Percentiles rank a stretch among this genome's conserved stretches.
phyloP scores from a whole-genome alignment of 495 filamentous ascomycete species.

The Terfezia claveryi region DNA sequence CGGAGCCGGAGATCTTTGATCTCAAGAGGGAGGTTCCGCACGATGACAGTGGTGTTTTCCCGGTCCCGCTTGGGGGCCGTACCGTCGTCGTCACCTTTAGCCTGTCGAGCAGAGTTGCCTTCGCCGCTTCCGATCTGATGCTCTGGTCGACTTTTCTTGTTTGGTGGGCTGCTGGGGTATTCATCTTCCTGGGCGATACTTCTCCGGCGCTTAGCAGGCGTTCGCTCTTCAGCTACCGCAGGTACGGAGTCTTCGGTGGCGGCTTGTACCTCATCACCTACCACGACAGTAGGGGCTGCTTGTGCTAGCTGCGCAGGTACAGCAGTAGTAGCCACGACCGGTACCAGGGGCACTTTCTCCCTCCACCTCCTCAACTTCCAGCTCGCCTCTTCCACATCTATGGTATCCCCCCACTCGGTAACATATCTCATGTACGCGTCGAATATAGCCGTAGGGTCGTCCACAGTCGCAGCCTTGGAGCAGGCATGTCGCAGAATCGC shows the following conservation, averaged over 20 bases:
- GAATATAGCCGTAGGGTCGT: slow-evolving; percentile 80
- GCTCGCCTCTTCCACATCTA: slow-evolving; percentile 15
- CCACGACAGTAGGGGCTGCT: not conserved
- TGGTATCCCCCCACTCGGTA: slow-evolving; percentile 21
- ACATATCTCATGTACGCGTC: slow-evolving; percentile 67
- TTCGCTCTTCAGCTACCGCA: not conserved
- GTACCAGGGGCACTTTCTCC: slow-evolving; percentile 6
- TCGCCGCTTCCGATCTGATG: slow-evolving; percentile 16
- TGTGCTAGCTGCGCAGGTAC: not conserved
- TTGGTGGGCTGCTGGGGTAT: slow-evolving; percentile 21
- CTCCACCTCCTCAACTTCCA: slow-evolving; percentile 12
- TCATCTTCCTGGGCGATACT: slow-evolving; percentile 45
- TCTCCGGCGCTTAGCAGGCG: slow-evolving; percentile 24
- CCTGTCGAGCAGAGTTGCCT: not conserved
- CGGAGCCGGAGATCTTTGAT: slow-evolving; percentile 50
- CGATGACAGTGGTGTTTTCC: slow-evolving; percentile 67
- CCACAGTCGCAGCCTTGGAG: slow-evolving; percentile 42
- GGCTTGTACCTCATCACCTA: not conserved
- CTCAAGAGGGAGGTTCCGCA: slow-evolving; percentile 47
- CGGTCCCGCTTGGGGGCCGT: slow-evolving; percentile 49
- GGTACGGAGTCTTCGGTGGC: not conserved
- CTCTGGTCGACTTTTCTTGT: slow-evolving; percentile 38
- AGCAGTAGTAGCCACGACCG: not conserved
- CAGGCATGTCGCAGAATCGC: slow-evolving; percentile 45
- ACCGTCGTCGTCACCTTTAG: slow-evolving; percentile 2